Percentiles rank a stretch among this genome's conserved stretches.
Conservation (phyloP, 306 rosid species). For the Canavalia ensiformis region DNA sequence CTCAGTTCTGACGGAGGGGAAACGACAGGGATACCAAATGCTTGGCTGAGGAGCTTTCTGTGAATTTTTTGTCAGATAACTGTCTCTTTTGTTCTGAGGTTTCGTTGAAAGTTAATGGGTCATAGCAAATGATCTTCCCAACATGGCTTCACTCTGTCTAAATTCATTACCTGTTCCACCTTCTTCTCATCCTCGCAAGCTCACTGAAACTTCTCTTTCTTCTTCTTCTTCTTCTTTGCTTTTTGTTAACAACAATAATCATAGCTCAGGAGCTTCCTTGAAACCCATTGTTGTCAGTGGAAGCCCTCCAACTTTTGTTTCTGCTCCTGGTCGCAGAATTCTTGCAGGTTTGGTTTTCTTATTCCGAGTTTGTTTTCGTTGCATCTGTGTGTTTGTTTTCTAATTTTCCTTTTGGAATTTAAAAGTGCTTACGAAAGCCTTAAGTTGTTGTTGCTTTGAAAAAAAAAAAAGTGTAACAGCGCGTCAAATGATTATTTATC, state of each 20-base stretch:
- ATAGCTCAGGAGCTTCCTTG: constrained; percentile 40
- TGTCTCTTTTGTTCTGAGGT: neutral
- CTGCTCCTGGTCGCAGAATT: constrained; percentile 94
- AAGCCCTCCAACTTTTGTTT: constrained; percentile 86
- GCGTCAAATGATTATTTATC: neutral
- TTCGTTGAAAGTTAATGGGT: constrained; percentile 29
- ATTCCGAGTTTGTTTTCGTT: neutral
- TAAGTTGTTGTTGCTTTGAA: constrained; percentile 2
- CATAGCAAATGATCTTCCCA: constrained; percentile 38
- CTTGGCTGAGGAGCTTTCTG: constrained; percentile 45
- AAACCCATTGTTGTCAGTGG: constrained; percentile 89
- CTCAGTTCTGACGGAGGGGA: neutral
- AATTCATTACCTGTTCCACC: constrained; percentile 66
- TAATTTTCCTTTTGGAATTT: neutral
- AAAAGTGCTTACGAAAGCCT: neutral
- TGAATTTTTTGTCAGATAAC: neutral
- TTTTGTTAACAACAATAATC: constrained; percentile 49
- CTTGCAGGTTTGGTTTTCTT: constrained; percentile 76
- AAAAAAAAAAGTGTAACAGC: neutral
- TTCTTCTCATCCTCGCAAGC: constrained; percentile 67
- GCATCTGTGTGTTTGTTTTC: neutral
- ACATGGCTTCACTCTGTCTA: constrained; percentile 80
- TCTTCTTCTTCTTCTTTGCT: constrained; percentile 57
- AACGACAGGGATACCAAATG: constrained; percentile 47
- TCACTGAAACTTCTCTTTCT: constrained; percentile 48